Evolutionary conservation across 1,284 basidiomycete genomes (phyloP).

Genomic region (Chalciporus piperatoides): DNA sequence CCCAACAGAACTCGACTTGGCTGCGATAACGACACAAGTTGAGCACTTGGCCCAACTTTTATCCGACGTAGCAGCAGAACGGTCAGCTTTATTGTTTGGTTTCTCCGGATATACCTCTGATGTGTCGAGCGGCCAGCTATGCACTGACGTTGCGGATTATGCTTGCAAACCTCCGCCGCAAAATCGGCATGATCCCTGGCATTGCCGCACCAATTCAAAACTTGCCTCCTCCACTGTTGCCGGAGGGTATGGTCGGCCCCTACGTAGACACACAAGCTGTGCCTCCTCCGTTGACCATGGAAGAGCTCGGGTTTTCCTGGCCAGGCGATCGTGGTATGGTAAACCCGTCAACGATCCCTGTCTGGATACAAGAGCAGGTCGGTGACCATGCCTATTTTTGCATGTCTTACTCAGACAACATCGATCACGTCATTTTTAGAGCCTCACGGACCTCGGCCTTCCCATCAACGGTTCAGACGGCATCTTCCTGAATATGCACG

Average conservation of each 20-base stretch:
- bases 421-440: constrained; percentile 42
- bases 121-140: constrained; percentile 48
- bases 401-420: constrained; percentile 4
- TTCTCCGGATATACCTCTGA: constrained; percentile 10
- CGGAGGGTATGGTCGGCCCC: constrained; percentile 52
- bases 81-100: constrained; percentile 39
- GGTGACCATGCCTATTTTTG: constrained; percentile 15
- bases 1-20: constrained; percentile 74
- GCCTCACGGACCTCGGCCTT: constrained; percentile 79
- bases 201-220: constrained; percentile 46
- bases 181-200: constrained; percentile 67
- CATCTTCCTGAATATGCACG: constrained; percentile 76
- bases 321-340: constrained; percentile 71
- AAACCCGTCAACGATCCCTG: constrained; percentile 71
- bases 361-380: constrained; percentile 82
- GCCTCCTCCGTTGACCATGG: constrained; percentile 70
- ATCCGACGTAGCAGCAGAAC: constrained; percentile 84
- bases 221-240: constrained; percentile 46
- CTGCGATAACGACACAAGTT: constrained; percentile 70
- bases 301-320: constrained; percentile 79
- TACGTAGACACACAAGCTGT: constrained; percentile 49
- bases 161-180: constrained; percentile 84
- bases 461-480: constrained; percentile 88
- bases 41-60: constrained; percentile 81
- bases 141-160: constrained; percentile 86